Base-by-base conservation (phyloP, 306 rosid genomes). In the Lotus japonicus region DNA sequence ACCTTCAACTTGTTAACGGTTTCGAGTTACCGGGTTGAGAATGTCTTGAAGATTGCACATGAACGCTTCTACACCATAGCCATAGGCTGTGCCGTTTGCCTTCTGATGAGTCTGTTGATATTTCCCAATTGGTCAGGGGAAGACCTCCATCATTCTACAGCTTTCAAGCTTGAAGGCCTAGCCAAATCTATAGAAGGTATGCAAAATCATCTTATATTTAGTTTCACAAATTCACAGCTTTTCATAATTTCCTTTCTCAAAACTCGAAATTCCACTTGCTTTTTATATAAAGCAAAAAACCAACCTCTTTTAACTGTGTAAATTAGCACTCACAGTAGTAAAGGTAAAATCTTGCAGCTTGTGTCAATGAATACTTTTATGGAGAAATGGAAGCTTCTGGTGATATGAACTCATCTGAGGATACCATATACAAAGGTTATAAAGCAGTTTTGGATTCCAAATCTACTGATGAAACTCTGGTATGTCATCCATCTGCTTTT, bases 81-180 rank as follows among this genome's bases (percentile, higher is more conserved):
- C 61, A 86, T 92, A 11, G 96, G 98, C 62, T 89, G 96, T 64
- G 92, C 75, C 16, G 12, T 89, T 9, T 92, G 96, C 76, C 89
- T 92, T 5, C 1, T 89, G 15, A 84, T 88, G 91, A 87, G 92
- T 64, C 80, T 89, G n/a, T 61, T 92, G 21, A 11, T 89, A 9
- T 88, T 89, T 76, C 98, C 96, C 21, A 87, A 87, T 52, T 92
- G 98, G 96, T 92, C 96, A 0, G 98, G 98, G 7, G 86, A 89
- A 70, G 84, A 85, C 58, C 92, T 92, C 8, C 96, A 92, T 43
- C 23, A 79, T 23, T 83, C 88, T 68, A 87, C 89, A 1, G 86
- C 80, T 2, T 84, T 64, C 70, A 92, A 88, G 82, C 85, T 92
- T 48, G 92, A 92, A 80, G 87, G 91, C 72, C 82, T 89, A 9